Base-by-base conservation (phyloP, 768 basidiomycete genomes). In the Sistotremastrum suecicum region DNA sequence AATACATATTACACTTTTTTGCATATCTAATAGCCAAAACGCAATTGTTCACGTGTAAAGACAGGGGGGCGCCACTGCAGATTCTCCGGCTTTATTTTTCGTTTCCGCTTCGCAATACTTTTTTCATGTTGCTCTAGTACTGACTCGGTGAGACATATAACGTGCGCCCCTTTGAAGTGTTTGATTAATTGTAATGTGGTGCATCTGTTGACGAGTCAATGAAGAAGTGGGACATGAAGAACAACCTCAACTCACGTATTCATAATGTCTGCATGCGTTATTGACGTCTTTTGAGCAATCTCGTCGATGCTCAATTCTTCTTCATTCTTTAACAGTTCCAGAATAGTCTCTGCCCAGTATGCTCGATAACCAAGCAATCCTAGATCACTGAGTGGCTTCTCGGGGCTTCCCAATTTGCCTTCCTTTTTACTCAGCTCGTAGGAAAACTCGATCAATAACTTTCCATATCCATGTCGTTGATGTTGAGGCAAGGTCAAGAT, bases 401-500 rank as follows among this genome's bases (percentile, higher is more conserved):
- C 95, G 4, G 95, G 95, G 58, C 86, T 90, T 11, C 95, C 95
- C 7, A 91, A 76, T 60, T 94, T 97, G 47, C 81, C 80, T 61
- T 99, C 95, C 55, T 83, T 83, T 71, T 97, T 98, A 70, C 83
- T 89, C 34, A 98, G 75, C 57, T 97, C 91, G 66, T 98, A 99
- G 1, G 90, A 94, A 60, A 99, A 99, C 58, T 98, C 90, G 62
- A 99, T 99, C 35, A 99, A 69, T 30, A 97, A 68, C 60, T 89
- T 88, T 47, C 95, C 95, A 61, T 90, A 95, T 4, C 92, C 92
- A 59, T 87, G 82, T 34, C 94, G 83, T 62, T 99, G 95, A 59
- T 98, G 88, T 59, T 99, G 95, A 4, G 95, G 95, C 37, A 99
- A 74, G n/a, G 95, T 91, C 48, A 98, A 67, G 63, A 99, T 97